Base-by-base conservation (phyloP, 108 stramenopile species). In the Cylindrotheca closterium region DNA sequence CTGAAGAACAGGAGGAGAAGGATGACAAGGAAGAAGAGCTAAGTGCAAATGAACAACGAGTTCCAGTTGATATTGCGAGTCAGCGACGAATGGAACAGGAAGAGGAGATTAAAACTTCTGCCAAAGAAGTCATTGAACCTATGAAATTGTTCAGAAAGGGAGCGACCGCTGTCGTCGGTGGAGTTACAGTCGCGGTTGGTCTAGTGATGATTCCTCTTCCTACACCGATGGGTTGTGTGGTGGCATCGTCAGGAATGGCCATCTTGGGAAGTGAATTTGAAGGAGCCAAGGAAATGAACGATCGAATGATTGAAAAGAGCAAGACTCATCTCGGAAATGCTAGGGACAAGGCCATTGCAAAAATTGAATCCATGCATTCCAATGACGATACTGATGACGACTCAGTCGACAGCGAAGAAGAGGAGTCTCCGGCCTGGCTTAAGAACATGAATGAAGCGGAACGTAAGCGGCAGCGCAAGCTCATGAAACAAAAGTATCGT, bases 161-260 rank as follows among this genome's bases (percentile, higher is more conserved):
- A n/a, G 80, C 72, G 2, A 73, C 67, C n/a, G 80, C 80, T 34
- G 80, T 59, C 15, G 68, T 67, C 1, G 80, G 80, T 53, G 80
- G 80, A 49, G 50, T 77, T 19, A 61, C 78, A 67, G 71, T 82
- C 2, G 82, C 47, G 24, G 53, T 76, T 0, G 82, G 82, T 3
- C 27, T 74, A 5, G 52, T 75, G 19, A 69, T 83, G 75, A 78
- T 79, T 53, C 82, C 82, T 30, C 33, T 83, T 25, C 82, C 82
- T 19, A 79, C 75, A 4, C 82, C 82, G 0, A 64, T 70, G 42
- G 82, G 82, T 18, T 52, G 31, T 47, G 78, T 75, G 1, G 67
- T 83, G 30, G 77, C 75, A 1, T 58, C 63, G 47, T 61, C 70
- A 19, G 82, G 82, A 15, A 63, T 83, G 71, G 82, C 76, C 4